phyloP scores from a whole-genome alignment of 164 flowering plant species.

The Nymphaea thermarum region DNA sequence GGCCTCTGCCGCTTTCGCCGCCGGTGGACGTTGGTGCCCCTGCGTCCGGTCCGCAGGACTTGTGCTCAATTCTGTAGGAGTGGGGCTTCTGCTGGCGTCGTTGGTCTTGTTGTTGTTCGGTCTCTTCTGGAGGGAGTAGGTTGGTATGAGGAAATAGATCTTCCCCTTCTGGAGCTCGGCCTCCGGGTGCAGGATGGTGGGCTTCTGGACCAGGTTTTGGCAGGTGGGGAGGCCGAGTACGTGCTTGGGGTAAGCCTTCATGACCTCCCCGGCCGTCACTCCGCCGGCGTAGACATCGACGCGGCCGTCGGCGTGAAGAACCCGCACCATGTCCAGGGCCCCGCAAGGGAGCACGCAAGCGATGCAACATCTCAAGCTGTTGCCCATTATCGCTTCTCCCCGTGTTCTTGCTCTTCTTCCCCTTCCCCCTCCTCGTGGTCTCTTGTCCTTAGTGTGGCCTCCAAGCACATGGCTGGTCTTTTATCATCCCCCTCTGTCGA shows the following conservation, averaged over 20 bases:
- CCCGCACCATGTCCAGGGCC: neutral
- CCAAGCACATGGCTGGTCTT: neutral
- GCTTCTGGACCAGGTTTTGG: conserved; percentile 5
- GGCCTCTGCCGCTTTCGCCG: neutral
- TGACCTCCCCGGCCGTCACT: conserved; percentile 9
- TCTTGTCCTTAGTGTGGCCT: neutral
- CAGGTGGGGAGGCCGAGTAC: conserved; percentile 6
- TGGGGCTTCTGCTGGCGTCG: neutral
- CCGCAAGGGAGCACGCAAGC: neutral
- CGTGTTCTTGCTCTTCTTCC: neutral
- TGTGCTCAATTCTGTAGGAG: neutral
- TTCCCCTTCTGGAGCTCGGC: conserved; percentile 8
- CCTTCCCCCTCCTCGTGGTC: neutral
- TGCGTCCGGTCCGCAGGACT: neutral
- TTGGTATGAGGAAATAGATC: conserved; percentile 8
- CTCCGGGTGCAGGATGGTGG: conserved; percentile 8
- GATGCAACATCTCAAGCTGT: neutral
- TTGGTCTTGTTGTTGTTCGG: neutral
- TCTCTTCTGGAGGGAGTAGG: conserved; percentile 3
- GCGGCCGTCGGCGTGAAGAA: conserved; percentile 8
- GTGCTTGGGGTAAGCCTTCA: conserved; percentile 8
- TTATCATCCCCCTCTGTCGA: too few species aligned
- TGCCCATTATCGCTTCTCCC: neutral
- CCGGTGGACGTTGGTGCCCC: neutral
- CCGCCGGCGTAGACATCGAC: conserved; percentile 5